These are phyloP conservation scores for Fusarium sp. DNA, from an alignment of 2,329 filamentous ascomycete genomes.

Conservation along the genomic window DNA sequence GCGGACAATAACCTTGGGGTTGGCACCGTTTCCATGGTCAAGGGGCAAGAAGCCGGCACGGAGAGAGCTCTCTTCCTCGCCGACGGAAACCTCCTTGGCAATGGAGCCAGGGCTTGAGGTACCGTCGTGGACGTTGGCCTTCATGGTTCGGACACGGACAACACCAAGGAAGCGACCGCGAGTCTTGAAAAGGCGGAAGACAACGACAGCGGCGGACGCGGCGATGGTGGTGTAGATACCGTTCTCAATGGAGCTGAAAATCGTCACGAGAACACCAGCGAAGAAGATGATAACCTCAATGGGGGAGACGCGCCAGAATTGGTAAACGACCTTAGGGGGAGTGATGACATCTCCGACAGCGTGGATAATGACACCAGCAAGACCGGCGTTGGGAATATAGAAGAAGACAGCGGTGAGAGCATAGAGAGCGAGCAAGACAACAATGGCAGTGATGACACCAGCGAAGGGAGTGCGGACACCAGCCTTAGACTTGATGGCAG, in stretches of 20 bases:
- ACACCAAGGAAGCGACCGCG: slow-evolving; percentile 84
- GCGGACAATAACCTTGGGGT: slow-evolving; percentile 62
- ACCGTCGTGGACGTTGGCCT: slow-evolving; percentile 77
- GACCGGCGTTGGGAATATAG: slow-evolving; percentile 84
- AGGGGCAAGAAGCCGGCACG: slow-evolving; percentile 64
- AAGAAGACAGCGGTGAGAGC: slow-evolving; percentile 87
- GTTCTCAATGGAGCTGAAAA: slow-evolving; percentile 87
- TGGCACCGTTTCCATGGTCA: slow-evolving; percentile 66
- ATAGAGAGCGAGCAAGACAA: slow-evolving; percentile 89
- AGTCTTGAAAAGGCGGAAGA: slow-evolving; percentile 85
- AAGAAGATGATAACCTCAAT: slow-evolving; percentile 89
- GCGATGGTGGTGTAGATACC: slow-evolving; percentile 88
- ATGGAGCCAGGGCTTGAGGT: slow-evolving; percentile 45
- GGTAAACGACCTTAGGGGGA: slow-evolving; percentile 84
- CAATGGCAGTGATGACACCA: slow-evolving; percentile 85
- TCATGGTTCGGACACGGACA: slow-evolving; percentile 88
- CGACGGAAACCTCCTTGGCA: slow-evolving; percentile 53
- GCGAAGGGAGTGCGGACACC: slow-evolving; percentile 90
- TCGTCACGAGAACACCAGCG: slow-evolving; percentile 84
- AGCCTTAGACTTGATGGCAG: slow-evolving; percentile 94
- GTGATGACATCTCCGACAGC: slow-evolving; percentile 90
- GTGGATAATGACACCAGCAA: slow-evolving; percentile 91
- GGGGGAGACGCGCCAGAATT: slow-evolving; percentile 90
- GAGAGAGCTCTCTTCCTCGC: slow-evolving; percentile 63
- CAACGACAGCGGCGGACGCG: slow-evolving; percentile 77